Conservation (phyloP, 129 eudicot genomes). For the Pseudognaphalium luteoalbum region DNA sequence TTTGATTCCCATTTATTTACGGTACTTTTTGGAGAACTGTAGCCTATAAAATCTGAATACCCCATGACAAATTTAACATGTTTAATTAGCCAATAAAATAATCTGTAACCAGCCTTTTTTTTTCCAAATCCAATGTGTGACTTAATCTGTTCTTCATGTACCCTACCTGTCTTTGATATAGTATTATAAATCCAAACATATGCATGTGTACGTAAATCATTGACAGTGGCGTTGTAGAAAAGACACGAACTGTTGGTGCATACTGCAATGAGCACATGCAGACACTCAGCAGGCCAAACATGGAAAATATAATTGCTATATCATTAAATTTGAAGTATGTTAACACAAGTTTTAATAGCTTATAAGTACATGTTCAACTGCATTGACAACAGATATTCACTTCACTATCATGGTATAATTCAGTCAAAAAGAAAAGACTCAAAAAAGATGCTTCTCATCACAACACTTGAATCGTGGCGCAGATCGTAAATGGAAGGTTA, state of each 20-base stretch:
- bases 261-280: not conserved
- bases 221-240: too few relatives aligned
- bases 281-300: not conserved
- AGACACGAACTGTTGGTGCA: not conserved
- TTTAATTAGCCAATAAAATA: not conserved
- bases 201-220: not conserved
- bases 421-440: slow-evolving; percentile 19
- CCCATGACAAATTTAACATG: too few relatives aligned
- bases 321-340: slow-evolving; percentile 27
- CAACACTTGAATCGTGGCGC: not conserved
- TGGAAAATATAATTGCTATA: slow-evolving; percentile 3
- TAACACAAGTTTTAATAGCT: slow-evolving; percentile 28
- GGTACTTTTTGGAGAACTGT: too few relatives aligned
- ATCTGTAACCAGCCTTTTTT: not conserved
- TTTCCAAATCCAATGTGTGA: not conserved
- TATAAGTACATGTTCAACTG: slow-evolving; percentile 25
- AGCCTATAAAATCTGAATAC: too few relatives aligned
- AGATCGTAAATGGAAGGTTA: slow-evolving; percentile 5
- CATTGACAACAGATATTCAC: slow-evolving; percentile 29
- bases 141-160: not conserved
- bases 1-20: too few relatives aligned
- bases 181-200: not conserved
- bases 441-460: slow-evolving; percentile 15
- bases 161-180: not conserved
- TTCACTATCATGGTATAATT: slow-evolving; percentile 30